A percentile compares a stretch with the other conserved stretches of the same genome.
Conservation (phyloP, 1,284 basidiomycete species). For the Tetrapyrgos nigripes region DNA sequence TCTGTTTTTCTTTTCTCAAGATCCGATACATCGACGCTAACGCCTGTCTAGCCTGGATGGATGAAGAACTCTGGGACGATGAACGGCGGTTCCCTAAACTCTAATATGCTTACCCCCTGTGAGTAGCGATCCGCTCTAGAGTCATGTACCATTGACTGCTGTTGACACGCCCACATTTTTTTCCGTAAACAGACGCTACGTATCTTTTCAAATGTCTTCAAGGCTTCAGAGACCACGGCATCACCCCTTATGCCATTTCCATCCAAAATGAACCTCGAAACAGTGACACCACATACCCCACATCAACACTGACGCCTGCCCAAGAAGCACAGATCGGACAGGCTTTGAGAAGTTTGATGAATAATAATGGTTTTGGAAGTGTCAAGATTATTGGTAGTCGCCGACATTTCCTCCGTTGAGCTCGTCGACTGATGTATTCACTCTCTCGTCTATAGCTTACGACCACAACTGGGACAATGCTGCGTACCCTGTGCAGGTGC, state of each 20-base stretch:
- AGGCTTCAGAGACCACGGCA: slow-evolving; percentile 36
- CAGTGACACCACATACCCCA: slow-evolving; percentile 39
- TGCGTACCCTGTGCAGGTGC: slow-evolving; percentile 17
- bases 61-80: too few relatives aligned
- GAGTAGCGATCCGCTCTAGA: too few relatives aligned
- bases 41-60: too few relatives aligned
- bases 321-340: slow-evolving; percentile 35
- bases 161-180: too few relatives aligned
- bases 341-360: slow-evolving; percentile 35
- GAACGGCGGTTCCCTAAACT: too few relatives aligned
- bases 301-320: slow-evolving; percentile 28
- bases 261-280: slow-evolving; percentile 45
- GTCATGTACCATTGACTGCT: too few relatives aligned
- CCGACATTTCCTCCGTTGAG: background rate
- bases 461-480: slow-evolving; percentile 41
- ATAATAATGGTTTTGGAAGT: slow-evolving; percentile 35
- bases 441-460: slow-evolving; percentile 18
- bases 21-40: too few relatives aligned
- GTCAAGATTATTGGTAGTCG: slow-evolving; percentile 38
- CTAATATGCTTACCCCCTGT: too few relatives aligned
- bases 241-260: slow-evolving; percentile 36
- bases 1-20: too few relatives aligned
- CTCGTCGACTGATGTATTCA: background rate
- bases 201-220: slow-evolving; percentile 45
- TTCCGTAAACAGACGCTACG: too few relatives aligned